Base-by-base conservation (phyloP, 371 early-diverging fungal genomes). In the Circinella umbellata region DNA sequence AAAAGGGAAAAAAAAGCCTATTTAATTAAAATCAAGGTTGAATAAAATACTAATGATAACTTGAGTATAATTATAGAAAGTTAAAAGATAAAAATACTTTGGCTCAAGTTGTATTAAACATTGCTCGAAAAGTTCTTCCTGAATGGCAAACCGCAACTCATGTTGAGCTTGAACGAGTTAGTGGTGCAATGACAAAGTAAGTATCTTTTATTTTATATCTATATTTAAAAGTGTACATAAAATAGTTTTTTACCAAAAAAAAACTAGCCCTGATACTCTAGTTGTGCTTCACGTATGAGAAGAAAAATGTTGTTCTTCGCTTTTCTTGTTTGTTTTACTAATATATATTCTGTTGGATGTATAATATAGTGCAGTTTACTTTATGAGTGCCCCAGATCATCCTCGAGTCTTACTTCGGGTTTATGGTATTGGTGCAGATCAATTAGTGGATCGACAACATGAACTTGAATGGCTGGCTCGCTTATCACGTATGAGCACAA, bases 401-500 rank as follows among this genome's bases (percentile, higher is more conserved):
- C 69, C 70, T n/a, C 89, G 88, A 66, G 78, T 92, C 7, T 67
- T 95, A 20, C 73, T 94, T 57, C 83, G 95, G 37, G 87, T 95
- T 3, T 95, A 95, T 67, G 95, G 95, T n/a, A 75, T 84, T 4
- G 95, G 95, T 15, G 90, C 89, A 5, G 94, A 94, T 60, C 85
- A 92, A 62, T 77, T 96, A 27, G 80, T 95, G 63, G 86, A 89
- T 53, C 88, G 97, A 57, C 88, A 90, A 42, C 87, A 90, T 49
- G 97, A 96, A 72, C 80, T 96, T 35, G 83, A 84, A 37, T 95
- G 94, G 93, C 80, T 96, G 36, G 77, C 81, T 55, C 88, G 90
- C 47, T 73, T 96, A 38, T 92, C 94, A 6, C 74, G 78, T 3
- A 69, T 81, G 62, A 65, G 62, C 37, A 75, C 86, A 61, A 90